Percentiles rank a stretch among this genome's conserved stretches.
Evolutionary conservation across 2,329 filamentous ascomycete genomes (phyloP).

Genomic region (Xylariaceae sp.): DNA sequence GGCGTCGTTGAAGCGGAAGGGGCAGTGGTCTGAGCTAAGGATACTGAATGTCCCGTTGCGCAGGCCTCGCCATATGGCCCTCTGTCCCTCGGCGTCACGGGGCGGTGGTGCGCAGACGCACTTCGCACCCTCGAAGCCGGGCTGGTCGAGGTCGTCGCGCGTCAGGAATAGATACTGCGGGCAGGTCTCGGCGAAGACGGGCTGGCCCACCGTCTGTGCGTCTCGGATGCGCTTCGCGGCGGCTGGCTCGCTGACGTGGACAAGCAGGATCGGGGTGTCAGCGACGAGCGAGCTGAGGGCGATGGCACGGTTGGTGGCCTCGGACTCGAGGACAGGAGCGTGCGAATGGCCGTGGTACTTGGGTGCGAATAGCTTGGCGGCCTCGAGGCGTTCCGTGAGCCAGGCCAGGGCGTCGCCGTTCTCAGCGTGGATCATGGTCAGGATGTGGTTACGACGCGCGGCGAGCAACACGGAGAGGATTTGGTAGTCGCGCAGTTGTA

Average conservation of each 20-base stretch:
- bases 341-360: slow-evolving; percentile 47
- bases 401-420: slow-evolving; percentile 49
- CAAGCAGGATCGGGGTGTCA: slow-evolving; percentile 47
- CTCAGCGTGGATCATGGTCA: slow-evolving; percentile 52
- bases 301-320: slow-evolving; percentile 49
- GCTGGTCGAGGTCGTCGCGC: slow-evolving; percentile 43
- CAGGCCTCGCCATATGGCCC: slow-evolving; percentile 46
- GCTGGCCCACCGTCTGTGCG: slow-evolving; percentile 43
- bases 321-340: slow-evolving; percentile 44
- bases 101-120: slow-evolving; percentile 51
- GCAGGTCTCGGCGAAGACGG: slow-evolving; percentile 50
- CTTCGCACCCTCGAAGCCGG: slow-evolving; percentile 50
- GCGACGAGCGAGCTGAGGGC: slow-evolving; percentile 43
- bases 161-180: slow-evolving; percentile 52
- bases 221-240: slow-evolving; percentile 42
- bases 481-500: slow-evolving; percentile 44
- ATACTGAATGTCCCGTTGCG: slow-evolving; percentile 48
- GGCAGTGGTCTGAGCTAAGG: slow-evolving; percentile 41
- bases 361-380: slow-evolving; percentile 41
- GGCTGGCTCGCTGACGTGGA: slow-evolving; percentile 45
- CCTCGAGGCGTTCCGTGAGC: slow-evolving; percentile 48
- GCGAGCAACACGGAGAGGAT: slow-evolving; percentile 47
- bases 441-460: slow-evolving; percentile 37
- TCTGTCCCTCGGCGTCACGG: slow-evolving; percentile 41
- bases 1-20: slow-evolving; percentile 44